Conservation (phyloP, 2,329 filamentous ascomycete species). For the Alternaria conjuncta region DNA sequence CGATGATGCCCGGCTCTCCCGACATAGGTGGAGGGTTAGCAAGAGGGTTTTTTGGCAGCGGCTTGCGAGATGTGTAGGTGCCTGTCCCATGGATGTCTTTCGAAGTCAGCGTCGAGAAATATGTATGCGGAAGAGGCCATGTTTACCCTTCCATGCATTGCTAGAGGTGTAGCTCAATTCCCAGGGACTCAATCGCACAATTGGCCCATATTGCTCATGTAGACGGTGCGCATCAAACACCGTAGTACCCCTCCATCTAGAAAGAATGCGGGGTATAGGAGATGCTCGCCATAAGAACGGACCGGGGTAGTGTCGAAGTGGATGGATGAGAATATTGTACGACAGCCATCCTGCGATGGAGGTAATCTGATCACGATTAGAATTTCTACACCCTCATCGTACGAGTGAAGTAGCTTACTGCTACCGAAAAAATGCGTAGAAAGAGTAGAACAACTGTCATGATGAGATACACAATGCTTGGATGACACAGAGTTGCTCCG, state of each 20-base stretch:
- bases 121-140: background rate
- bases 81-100: slow-evolving; percentile 4
- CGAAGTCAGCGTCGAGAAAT: background rate
- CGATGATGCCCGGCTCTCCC: slow-evolving; percentile 6
- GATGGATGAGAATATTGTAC: slow-evolving; percentile 5
- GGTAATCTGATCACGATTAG: background rate
- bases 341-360: slow-evolving; percentile 1
- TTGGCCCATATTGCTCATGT: slow-evolving; percentile 15
- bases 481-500: background rate
- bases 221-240: slow-evolving; percentile 5
- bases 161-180: slow-evolving; percentile 7
- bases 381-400: background rate
- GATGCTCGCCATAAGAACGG: background rate
- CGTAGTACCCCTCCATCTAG: slow-evolving; percentile 1
- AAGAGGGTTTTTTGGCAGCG: slow-evolving; percentile 6
- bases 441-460: background rate
- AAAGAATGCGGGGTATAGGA: slow-evolving; percentile 9
- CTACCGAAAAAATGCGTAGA: background rate
- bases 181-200: slow-evolving; percentile 15
- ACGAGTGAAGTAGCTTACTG: background rate
- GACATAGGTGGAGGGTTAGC: slow-evolving; percentile 8
- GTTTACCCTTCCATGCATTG: slow-evolving; percentile 15
- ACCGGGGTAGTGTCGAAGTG: slow-evolving; percentile 5
- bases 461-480: background rate
- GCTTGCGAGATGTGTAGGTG: slow-evolving; percentile 1